Base-by-base conservation (phyloP, 257 asterid genomes). In the Thymus quinquecostatus region DNA sequence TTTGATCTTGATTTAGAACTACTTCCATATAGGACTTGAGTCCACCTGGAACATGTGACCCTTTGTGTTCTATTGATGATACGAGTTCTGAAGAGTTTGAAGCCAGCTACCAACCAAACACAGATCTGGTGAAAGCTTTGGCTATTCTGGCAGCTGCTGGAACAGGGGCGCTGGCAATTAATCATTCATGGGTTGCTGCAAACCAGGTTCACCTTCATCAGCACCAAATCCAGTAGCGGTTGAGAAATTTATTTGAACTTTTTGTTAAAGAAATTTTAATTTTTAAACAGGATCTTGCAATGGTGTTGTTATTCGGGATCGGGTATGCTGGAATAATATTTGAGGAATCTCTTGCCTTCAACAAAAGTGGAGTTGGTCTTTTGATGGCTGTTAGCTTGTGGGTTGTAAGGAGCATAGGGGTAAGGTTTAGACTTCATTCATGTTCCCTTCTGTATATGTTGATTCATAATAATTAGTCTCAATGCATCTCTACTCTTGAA, bases 281-380 rank as follows among this genome's bases (percentile, higher is more conserved):
- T 76, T 60, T 69, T 81, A 77, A 77, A 76, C 85, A 94, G 99
- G 98, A 91, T 84, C 82, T 87, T 76, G 97, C 99, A 21, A 92
- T 94, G 99, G 89, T 86, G 64, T 72, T 88, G 80, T 68, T 94
- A 54, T 94, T 94, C 81, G 99, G 87, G 68, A 70, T 94, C 49
- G 99, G 99, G 38, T 94, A 94, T 81, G 91, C 90, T 78, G 98
- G 99, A 48, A 91, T 94, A 60, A 85, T 94, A 85, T 94, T 94
- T 69, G 99, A 94, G 75, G 99, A 94, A 71, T 89, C 98, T 64
- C 97, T 91, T 49, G 96, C 99, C 14, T 91, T 94, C 89, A 94
- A 94, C 71, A 94, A 94, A 88, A 94, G 98, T 77, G 99, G 99
- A 57, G 92, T 94, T 13, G 99, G 98, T 70, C 97, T 94, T 78